Evolutionary conservation across 805 yeast genomes (phyloP), one percentile per base, ranked within the genome.

Genomic region (Ogataea dorogensis): DNA sequence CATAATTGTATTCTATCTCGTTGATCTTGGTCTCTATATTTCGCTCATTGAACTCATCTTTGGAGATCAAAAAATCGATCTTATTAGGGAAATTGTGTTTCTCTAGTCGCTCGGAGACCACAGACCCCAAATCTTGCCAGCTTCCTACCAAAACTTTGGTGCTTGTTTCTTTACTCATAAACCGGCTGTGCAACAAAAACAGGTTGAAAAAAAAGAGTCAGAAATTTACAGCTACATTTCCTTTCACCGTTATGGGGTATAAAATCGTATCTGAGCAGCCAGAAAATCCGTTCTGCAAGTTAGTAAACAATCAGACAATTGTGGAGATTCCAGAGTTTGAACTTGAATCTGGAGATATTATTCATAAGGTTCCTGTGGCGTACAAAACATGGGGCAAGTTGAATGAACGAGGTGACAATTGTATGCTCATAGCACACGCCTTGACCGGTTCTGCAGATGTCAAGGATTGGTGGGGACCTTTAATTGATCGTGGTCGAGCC

Each of bases 391-490:
- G 97, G 97, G 98, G 98, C 2, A 70, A 74, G 37, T 70, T 93
- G 30, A 88, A 88, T 54, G 74, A 68, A 6, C 65, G 60, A 3
- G 78, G 73, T 7, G 80, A 79, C 48, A 93, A 93, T 56, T 88
- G 81, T 41, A 67, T 93, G 69, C 77, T 93, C n/a, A 85, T 93
- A 10, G 85, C 96, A 51, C 98, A 93, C 66, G 98, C 98, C 0
- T 68, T 93, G 37, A 88, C 98, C 0, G 98, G 98, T 0, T 87
- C 96, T 0, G 75, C 96, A 0, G 98, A 93, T 58, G 96, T 91
- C 12, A 73, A 83, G 24, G 98, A 93, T 54, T 93, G 98, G 98
- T 93, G 98, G 98, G 97, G 98, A 0, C 97, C 98, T 0, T 62
- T 93, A 16, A 64, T 93, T 18, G 98, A 98, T 0, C 75, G 78